Percentiles rank a stretch among this genome's conserved stretches.
These are phyloP conservation scores for Botrytis byssoidea DNA, from an alignment of 2,329 filamentous ascomycete genomes.

Conservation along the genomic window DNA sequence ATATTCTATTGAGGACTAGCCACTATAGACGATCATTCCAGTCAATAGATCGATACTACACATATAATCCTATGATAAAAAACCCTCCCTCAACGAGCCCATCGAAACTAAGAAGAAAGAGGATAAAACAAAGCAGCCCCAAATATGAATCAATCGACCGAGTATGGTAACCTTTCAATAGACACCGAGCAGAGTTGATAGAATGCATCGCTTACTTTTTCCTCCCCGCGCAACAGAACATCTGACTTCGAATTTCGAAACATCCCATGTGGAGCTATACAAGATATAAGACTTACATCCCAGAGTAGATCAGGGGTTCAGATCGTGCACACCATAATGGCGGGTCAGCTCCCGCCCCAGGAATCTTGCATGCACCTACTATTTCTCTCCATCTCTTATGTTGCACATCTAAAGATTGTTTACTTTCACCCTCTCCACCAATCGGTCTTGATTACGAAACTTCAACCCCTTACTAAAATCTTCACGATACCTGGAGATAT, in stretches of 20 bases:
- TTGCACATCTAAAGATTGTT: not conserved
- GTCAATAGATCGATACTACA: not conserved
- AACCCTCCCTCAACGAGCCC: not conserved
- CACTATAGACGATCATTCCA: not conserved
- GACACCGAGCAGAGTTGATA: not conserved
- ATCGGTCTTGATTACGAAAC: not conserved
- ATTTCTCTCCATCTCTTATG: not conserved
- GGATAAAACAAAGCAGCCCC: not conserved
- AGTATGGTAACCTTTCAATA: not conserved
- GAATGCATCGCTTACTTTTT: not conserved
- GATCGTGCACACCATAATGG: not conserved
- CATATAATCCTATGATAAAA: not conserved
- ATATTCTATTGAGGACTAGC: not conserved
- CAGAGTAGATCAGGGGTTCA: not conserved
- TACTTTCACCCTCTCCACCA: not conserved
- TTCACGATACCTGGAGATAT: not conserved
- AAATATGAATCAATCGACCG: not conserved
- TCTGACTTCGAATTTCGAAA: not conserved
- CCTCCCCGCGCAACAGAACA: not conserved
- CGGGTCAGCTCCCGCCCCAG: not conserved
- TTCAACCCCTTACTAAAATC: not conserved
- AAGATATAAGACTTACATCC: not conserved
- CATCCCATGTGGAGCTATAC: not conserved
- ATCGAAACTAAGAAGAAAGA: not conserved
- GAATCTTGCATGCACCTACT: not conserved